Base-by-base conservation (phyloP, 176 grass and related monocot species). In the Lolium rigidum region DNA sequence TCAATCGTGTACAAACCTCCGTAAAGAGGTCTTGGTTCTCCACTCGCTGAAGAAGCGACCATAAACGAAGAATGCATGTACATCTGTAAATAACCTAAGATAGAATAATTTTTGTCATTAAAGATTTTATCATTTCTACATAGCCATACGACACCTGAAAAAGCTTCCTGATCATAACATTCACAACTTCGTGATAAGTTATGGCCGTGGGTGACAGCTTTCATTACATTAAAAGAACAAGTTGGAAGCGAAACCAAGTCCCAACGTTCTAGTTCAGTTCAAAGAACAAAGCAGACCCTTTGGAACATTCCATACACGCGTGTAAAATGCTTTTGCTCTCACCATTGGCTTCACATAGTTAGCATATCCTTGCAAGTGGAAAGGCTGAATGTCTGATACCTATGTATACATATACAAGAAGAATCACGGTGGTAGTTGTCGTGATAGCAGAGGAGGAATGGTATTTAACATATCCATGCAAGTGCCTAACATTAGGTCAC, bases 401-500 rank as follows among this genome's bases (percentile, higher is more conserved):
- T 43, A 43, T 43, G 9, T 21, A 21, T 59, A n/a, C 57, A 21
- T 21, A 21, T 59, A n/a, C 57, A 59, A 59, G 57, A 59, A 59
- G 57, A 59, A 59, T 59, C 57, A 71, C 44, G 18, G 39, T 71
- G 38, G 4, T 46, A 21, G 68, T 71, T 41, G 68, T 6, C 17
- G 39, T 71, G 69, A 46, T 71, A 17, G 15, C 68, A 70, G 5
- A 46, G 9, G 2, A 71, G 20, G 69, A 71, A 48, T 48, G 46
- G 11, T 71, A 21, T 46, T 22, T 22, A 71, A 43, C 68, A 44
- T 44, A 44, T 12, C 68, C 39, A 7, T 46, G 6, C 69, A 12
- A 46, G 69, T 71, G 69, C 39, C 38, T 43, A 43, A 10, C 69
- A 71, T 71, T 71, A 46, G 68, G 68, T 46, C 68, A 46, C 8